Base-by-base conservation (phyloP, 768 basidiomycete genomes). In the Baorangia bicolor region DNA sequence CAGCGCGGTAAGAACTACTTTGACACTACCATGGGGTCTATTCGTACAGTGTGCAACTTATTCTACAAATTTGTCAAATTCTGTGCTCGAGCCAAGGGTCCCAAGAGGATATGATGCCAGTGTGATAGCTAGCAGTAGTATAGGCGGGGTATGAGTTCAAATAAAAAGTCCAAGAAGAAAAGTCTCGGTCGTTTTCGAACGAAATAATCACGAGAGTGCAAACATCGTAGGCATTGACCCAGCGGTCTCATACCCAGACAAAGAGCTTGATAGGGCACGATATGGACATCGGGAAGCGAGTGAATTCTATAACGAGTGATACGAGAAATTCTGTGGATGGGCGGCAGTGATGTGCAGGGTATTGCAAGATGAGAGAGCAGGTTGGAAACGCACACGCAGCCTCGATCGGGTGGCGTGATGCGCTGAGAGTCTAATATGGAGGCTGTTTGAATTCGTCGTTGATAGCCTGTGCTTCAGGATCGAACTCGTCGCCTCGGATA, bases 391-490 rank as follows among this genome's bases (percentile, higher is more conserved):
- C 13, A 18, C 20, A 8, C n/a, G 20, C 40, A 21, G 12, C 23
- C 43, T 49, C 23, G 46, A 38, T 31, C 6, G 20, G 16, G 28
- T 16, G 3, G 37, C 20, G 23, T 11, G 23, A 30, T 44, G 55
- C 6, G 11, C 30, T 10, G 34, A 10, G 25, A 46, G 33, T 38
- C 55, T 69, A 77, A 48, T 78, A 78, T 12, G 75, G 74, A 4
- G 83, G 83, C 20, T 75, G 79, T 68, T 88, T 88, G 77, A 86
- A 86, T 58, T 88, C 87, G 51, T 78, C 74, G 63, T 71, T 79
- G 63, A 82, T 82, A 49, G 69, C 73, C 53, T 85, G 84, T 18
- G 82, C 77, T 69, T 88, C 87, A 10, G 80, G 75, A 65, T 88
- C 87, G 56, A 77, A 81, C 21, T 68, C 69, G 47, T 79, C 78